Base-by-base conservation (phyloP, 2,329 filamentous ascomycete genomes). In the Beauveria varroae region DNA sequence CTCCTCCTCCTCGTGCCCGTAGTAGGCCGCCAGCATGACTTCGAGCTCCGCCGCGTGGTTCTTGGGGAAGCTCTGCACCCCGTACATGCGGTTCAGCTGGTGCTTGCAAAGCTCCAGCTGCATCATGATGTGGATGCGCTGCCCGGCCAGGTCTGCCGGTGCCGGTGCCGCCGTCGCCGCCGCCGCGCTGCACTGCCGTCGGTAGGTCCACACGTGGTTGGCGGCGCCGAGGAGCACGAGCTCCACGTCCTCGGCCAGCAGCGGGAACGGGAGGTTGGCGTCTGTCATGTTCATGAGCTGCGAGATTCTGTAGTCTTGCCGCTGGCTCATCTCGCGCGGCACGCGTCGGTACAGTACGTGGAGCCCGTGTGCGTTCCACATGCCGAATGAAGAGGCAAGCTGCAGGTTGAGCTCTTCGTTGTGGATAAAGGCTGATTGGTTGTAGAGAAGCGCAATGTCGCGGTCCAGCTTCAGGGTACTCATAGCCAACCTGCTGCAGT, bases 361-460 rank as follows among this genome's bases (percentile, higher is more conserved):
- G 0, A 79, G 68, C 0, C 75, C 75, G 22, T 71, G 67, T 0
- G 75, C 62, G 58, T 78, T 76, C 70, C 71, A 78, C 5, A 73
- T 62, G 1, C 70, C 67, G 40, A 70, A 74, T 0, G 76, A 73
- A 0, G 66, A 68, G 2, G 72, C 68, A 12, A 77, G 59, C 0
- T 69, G 65, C 5, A 75, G 65, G 16, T 75, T 70, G 0, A 79
- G 63, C 58, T 79, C 76, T 61, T 77, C 73, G 1, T 70, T 61
- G 5, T 69, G 67, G 0, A 78, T 61, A 0, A 69, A 57, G 0
- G 71, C 67, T 1, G 75, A 68, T 51, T 76, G 69, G 58, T 66
- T 67, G 61, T 57, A 71, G 37, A 68, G 66, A 8, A 71, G 65
- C 34, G 73, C 73, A 8, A 78, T 53, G 34, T 74, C 77, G 0